Evolutionary conservation across 1,284 basidiomycete species (phyloP).

Genomic region (Sanguinoderma infundibulare): DNA sequence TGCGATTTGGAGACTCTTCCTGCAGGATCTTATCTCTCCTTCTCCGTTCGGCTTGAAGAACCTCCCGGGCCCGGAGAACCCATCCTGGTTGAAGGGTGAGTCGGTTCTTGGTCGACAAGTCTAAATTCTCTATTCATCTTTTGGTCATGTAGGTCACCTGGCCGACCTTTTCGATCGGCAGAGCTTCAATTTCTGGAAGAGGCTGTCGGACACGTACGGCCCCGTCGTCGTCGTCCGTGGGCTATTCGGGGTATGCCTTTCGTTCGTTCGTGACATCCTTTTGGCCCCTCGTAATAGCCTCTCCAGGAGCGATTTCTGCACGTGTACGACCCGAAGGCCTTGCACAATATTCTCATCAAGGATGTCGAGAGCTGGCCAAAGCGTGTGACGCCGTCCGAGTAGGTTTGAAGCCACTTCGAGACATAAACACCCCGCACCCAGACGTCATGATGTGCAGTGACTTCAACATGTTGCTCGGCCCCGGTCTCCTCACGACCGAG

Average conservation of each 20-base stretch:
- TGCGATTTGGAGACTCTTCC: background rate
- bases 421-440: background rate
- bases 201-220: background rate
- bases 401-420: background rate
- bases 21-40: background rate
- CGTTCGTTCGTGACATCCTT: background rate
- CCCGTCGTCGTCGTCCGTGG: background rate
- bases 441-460: background rate
- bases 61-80: background rate
- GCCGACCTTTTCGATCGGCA: background rate
- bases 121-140: background rate
- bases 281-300: background rate
- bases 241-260: background rate
- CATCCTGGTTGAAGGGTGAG: background rate
- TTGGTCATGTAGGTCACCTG: background rate
- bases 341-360: conserved; percentile 45
- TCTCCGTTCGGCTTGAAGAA: background rate
- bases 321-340: conserved; percentile 36
- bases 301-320: conserved; percentile 13
- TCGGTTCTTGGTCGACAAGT: no score
- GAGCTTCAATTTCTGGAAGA: background rate
- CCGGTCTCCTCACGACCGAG: conserved; percentile 12
- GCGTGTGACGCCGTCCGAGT: conserved; percentile 1
- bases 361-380: conserved; percentile 30
- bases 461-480: conserved; percentile 13